phyloP scores from a whole-genome alignment of 2,329 filamentous ascomycete species.

The Aspergillus carbonarius region DNA sequence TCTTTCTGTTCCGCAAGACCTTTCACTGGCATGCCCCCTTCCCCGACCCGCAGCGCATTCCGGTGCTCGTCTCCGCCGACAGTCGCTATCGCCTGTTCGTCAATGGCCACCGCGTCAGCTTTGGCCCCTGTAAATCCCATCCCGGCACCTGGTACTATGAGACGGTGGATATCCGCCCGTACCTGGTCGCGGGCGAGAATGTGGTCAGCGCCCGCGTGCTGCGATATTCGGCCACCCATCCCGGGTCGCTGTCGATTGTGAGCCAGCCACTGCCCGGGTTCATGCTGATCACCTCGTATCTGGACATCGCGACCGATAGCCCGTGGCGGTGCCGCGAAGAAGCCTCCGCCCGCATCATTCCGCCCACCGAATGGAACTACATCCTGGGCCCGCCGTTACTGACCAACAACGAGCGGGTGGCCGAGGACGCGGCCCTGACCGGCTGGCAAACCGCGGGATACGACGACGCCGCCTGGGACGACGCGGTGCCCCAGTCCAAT shows the following conservation, averaged over 20 bases:
- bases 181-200: not conserved
- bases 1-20: constrained; percentile 8
- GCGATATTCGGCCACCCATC: constrained; percentile 1
- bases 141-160: constrained; percentile 9
- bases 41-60: too few species aligned
- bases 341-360: not conserved
- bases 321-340: constrained; percentile 2
- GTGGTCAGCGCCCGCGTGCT: constrained; percentile 5
- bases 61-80: constrained; percentile 9
- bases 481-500: not conserved
- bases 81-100: constrained; percentile 11
- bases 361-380: constrained; percentile 2
- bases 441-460: not conserved
- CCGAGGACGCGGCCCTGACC: not conserved
- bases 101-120: constrained; percentile 5
- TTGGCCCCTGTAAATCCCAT: constrained; percentile 8
- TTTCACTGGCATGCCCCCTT: not conserved
- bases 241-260: constrained; percentile 4
- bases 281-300: not conserved
- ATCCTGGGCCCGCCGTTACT: constrained; percentile 9
- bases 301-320: not conserved
- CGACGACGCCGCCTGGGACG: constrained; percentile 2
- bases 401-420: constrained; percentile 1
- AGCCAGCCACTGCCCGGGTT: constrained; percentile 4
- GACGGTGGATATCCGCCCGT: constrained; percentile 6